Evolutionary conservation across 768 basidiomycete species (phyloP), one percentile per base, ranked within the genome.

Genomic region (Leucocoprinus leucothites): DNA sequence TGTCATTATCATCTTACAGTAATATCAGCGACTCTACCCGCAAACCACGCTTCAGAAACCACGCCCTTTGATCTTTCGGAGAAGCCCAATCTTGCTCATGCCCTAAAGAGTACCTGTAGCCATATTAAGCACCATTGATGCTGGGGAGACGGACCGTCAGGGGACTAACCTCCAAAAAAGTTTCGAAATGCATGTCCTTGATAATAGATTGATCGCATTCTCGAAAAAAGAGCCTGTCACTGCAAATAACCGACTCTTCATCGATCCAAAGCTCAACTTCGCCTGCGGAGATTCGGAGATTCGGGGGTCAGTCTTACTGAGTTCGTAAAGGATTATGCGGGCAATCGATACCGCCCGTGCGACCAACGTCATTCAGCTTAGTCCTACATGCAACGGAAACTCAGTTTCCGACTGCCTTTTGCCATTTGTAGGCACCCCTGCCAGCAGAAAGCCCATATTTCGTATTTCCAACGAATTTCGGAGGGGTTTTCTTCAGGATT

Each of bases 111-210:
- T n/a, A n/a, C 47, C 13, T 26, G 35, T 13, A 47, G 8, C 24
- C 19, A 13, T 25, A 24, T 43, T n/a, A n/a, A 41, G 2, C 43
- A 34, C 9, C 38, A 44, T 25, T 24, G 43, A 19, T 47, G 19
- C 22, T 24, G n/a, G n/a, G n/a, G n/a, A n/a, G n/a, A n/a, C n/a
- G n/a, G n/a, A n/a, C n/a, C n/a, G n/a, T 19, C 16, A 46, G 4
- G 19, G 31, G 31, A n/a, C 62, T 72, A 51, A 82, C 85, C 87
- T 42, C 87, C 88, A 58, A 91, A 91, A 73, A 90, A 91, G 88
- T 89, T 67, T 89, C 82, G 48, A 87, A 81, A 65, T 87, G 87
- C 65, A 86, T 80, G 7, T 89, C 89, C 53, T 82, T 82, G 51
- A 91, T 79, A 49, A 69, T 73, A 1, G 76, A 74, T 1, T 71